These are phyloP conservation scores for Pyrus hybrid DNA, from an alignment of 331 rosid species.

Conservation along the genomic window DNA sequence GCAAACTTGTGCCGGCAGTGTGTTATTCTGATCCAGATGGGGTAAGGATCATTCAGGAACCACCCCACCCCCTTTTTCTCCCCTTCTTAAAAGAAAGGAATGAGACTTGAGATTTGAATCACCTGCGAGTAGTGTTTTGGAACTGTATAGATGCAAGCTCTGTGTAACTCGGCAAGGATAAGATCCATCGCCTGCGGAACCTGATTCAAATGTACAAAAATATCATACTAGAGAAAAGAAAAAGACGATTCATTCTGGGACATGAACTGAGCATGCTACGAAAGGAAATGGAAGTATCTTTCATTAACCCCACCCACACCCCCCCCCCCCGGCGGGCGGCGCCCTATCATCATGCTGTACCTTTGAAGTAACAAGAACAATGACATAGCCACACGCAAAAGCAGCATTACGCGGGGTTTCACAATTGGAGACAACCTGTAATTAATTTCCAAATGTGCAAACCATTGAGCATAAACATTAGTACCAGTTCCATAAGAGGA, in stretches of 20 bases:
- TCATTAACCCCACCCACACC: not conserved
- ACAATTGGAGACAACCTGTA: slow-evolving; percentile 57
- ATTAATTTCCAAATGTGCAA: not conserved
- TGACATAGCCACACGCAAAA: slow-evolving; percentile 66
- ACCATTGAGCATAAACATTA: not conserved
- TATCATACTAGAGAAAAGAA: not conserved
- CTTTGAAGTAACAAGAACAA: slow-evolving; percentile 75
- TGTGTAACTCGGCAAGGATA: slow-evolving; percentile 80
- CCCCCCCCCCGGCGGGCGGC: too few species aligned
- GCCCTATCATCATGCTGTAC: slow-evolving; percentile 29
- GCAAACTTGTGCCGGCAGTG: too few species aligned
- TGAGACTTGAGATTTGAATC: not conserved
- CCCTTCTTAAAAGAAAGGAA: not conserved
- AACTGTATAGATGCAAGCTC: slow-evolving; percentile 72
- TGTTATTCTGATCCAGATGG: not conserved
- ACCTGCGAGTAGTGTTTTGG: slow-evolving; percentile 86
- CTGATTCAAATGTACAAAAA: slow-evolving; percentile 32
- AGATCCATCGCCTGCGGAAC: slow-evolving; percentile 67
- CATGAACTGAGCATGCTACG: not conserved
- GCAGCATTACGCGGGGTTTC: slow-evolving; percentile 41
- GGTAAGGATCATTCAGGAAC: not conserved
- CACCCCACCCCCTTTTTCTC: too few species aligned
- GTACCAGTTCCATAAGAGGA: not conserved
- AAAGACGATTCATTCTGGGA: not conserved
- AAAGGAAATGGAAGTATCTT: not conserved